A percentile compares a stretch with the other conserved stretches of the same genome.
These are phyloP conservation scores for Phaffomyces thermotolerans DNA, from an alignment of 805 yeast species.

Conservation along the genomic window DNA sequence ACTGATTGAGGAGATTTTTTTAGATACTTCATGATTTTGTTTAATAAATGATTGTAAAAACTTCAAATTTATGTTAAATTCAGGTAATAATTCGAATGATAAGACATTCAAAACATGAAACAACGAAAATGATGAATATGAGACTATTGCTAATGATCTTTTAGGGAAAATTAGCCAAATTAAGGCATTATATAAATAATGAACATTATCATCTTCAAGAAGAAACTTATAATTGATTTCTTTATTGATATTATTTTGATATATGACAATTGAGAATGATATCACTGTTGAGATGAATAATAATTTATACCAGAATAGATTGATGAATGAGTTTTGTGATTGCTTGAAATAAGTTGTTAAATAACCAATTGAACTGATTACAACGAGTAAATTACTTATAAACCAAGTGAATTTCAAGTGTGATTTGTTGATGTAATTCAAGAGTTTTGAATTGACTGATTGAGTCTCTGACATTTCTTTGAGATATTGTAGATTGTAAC, in stretches of 20 bases:
- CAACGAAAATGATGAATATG: constrained; percentile 69
- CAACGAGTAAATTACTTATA: constrained; percentile 45
- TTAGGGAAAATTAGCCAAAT: constrained; percentile 53
- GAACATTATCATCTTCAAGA: constrained; percentile 59
- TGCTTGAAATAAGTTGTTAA: constrained; percentile 23
- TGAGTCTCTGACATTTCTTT: too few relatives aligned
- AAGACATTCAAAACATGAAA: constrained; percentile 77
- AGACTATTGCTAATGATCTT: constrained; percentile 55
- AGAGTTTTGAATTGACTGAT: background rate
- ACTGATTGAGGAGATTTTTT: constrained; percentile 51
- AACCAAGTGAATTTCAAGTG: constrained; percentile 75
- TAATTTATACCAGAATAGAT: constrained; percentile 45
- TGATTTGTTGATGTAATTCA: constrained; percentile 10
- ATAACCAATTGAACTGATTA: constrained; percentile 34
- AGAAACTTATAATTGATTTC: constrained; percentile 20
- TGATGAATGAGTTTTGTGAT: constrained; percentile 27
- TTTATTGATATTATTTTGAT: constrained; percentile 36
- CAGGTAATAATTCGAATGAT: constrained; percentile 61
- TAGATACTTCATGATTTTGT: constrained; percentile 49
- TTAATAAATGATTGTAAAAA: constrained; percentile 36
- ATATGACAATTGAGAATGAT: constrained; percentile 71
- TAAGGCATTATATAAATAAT: constrained; percentile 55
- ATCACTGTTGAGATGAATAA: constrained; percentile 58
- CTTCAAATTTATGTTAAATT: constrained; percentile 34
- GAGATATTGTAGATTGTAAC: too few relatives aligned